A percentile compares a stretch with the other conserved stretches of the same genome.
phyloP scores from a whole-genome alignment of 176 grass and related monocot species.

The Elaeis guineensis region DNA sequence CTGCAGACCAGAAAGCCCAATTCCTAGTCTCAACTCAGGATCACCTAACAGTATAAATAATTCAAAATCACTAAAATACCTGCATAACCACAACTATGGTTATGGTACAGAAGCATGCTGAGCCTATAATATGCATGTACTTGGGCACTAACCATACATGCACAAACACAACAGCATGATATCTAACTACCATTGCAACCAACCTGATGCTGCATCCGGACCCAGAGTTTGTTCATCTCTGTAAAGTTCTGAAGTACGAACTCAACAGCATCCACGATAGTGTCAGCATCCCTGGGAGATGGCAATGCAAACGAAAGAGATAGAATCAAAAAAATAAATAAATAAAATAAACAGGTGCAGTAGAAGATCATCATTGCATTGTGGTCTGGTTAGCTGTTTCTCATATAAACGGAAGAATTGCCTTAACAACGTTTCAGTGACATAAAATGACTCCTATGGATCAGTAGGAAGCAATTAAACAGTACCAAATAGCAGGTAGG shows the following conservation, averaged over 20 bases:
- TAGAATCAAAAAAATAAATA: no score
- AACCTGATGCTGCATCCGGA: conserved; percentile 98
- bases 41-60: conserved; percentile 13
- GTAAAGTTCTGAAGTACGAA: conserved; percentile 99
- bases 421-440: no score
- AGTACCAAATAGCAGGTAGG: no score
- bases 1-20: conserved; percentile 48
- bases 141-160: conserved; percentile 14
- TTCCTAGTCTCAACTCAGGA: conserved; percentile 23
- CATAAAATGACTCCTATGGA: no score
- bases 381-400: neutral
- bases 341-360: no score
- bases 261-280: conserved; percentile 84
- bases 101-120: conserved; percentile 9
- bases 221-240: conserved; percentile 99
- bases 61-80: conserved; percentile 9
- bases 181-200: conserved; percentile 12
- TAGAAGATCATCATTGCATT: no score
- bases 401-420: no score
- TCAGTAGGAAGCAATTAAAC: no score
- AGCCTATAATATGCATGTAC: conserved; percentile 7
- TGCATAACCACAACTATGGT: conserved; percentile 8
- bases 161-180: conserved; percentile 2
- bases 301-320: no score
- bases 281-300: conserved; percentile 55